Conservation (phyloP, 176 grass and related monocot genomes). For the Sorghum bicolor region DNA sequence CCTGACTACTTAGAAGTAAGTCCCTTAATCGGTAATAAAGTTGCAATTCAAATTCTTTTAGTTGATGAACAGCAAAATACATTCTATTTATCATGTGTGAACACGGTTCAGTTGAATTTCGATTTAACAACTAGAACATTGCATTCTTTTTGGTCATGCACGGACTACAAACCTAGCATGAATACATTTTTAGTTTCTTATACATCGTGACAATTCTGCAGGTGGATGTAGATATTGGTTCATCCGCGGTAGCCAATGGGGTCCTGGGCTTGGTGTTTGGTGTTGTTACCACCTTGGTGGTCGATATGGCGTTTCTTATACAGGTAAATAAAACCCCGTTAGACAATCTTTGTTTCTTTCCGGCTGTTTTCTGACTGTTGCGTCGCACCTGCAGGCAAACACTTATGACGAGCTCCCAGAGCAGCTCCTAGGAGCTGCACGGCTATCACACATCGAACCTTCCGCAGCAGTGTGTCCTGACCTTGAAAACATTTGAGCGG, state of each 20-base stretch:
- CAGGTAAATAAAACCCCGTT: slow-evolving; percentile 55
- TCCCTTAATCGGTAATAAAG: slow-evolving; percentile 6
- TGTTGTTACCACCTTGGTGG: slow-evolving; percentile 74
- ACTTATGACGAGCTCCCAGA: slow-evolving; percentile 83
- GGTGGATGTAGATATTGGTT: slow-evolving; percentile 98
- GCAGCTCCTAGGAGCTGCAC: slow-evolving; percentile 72
- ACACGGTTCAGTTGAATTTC: not conserved
- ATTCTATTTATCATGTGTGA: not conserved
- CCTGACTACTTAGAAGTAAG: slow-evolving; percentile 95
- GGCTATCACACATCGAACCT: slow-evolving; percentile 72
- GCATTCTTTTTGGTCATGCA: not conserved
- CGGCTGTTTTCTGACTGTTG: not conserved
- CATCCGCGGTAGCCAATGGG: slow-evolving; percentile 90
- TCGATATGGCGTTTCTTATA: slow-evolving; percentile 98
- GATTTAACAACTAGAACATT: not conserved
- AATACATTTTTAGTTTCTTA: not conserved
- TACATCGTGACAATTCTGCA: slow-evolving; percentile 29
- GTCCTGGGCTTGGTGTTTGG: slow-evolving; percentile 95
- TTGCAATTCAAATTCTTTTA: not conserved
- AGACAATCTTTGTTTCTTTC: not conserved
- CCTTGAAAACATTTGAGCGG: slow-evolving; percentile 32
- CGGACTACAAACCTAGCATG: not conserved
- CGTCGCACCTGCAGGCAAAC: slow-evolving; percentile 52
- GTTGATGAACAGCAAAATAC: not conserved
- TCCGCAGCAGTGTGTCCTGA: slow-evolving; percentile 49